A percentile compares a stretch with the other conserved stretches of the same genome.
phyloP scores from a whole-genome alignment of 2,329 filamentous ascomycete genomes.

The Fusarium sp. region DNA sequence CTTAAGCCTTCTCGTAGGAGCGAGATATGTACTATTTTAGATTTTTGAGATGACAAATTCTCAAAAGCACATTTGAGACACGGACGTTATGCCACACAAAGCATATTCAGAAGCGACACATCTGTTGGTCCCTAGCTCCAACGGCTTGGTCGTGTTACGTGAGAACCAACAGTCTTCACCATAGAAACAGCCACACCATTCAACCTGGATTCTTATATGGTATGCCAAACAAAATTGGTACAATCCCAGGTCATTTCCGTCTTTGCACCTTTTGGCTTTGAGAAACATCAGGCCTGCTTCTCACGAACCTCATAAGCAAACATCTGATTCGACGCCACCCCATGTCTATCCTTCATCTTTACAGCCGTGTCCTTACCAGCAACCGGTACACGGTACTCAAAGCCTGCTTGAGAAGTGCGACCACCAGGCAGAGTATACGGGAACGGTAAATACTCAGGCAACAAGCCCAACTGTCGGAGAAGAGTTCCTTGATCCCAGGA shows the following conservation, averaged over 20 bases:
- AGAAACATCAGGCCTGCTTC: background rate
- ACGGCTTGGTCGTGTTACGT: background rate
- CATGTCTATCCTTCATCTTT: slow-evolving; percentile 49
- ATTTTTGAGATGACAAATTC: too few relatives aligned
- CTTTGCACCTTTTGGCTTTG: background rate
- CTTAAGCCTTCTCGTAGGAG: background rate
- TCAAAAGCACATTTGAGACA: too few relatives aligned
- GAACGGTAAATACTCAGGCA: slow-evolving; percentile 70
- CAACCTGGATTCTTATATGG: background rate
- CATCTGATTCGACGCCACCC: slow-evolving; percentile 48
- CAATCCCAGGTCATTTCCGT: background rate
- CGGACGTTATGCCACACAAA: background rate
- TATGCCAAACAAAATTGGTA: background rate
- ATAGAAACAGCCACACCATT: background rate
- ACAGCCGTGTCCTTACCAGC: slow-evolving; percentile 46
- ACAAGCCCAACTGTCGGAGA: slow-evolving; percentile 66
- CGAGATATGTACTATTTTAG: background rate
- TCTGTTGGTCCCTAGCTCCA: background rate
- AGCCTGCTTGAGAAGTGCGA: slow-evolving; percentile 36
- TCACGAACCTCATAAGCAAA: slow-evolving; percentile 29
- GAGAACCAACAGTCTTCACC: background rate
- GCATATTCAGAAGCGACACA: background rate
- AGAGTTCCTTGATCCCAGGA: slow-evolving; percentile 75
- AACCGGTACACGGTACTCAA: slow-evolving; percentile 51
- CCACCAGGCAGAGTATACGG: slow-evolving; percentile 62